Conservation (phyloP, 257 asterid species). For the Capsicum chinense region DNA sequence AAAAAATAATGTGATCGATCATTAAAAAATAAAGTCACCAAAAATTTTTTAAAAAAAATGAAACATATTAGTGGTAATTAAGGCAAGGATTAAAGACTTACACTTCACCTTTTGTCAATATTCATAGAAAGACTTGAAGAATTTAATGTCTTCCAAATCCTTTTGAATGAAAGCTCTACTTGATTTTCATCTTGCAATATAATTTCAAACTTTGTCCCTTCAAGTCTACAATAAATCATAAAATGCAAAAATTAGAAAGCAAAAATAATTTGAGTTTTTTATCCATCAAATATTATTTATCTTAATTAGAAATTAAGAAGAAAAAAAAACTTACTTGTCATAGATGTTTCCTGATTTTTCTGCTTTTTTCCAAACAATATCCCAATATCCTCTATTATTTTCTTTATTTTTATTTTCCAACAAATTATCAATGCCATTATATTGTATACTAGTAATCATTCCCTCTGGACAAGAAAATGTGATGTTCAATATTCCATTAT, state of each 20-base stretch:
- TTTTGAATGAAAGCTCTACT: constrained; percentile 73
- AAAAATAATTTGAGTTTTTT: background rate
- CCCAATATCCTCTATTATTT: constrained; percentile 88
- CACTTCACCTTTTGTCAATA: constrained; percentile 81
- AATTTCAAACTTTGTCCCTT: constrained; percentile 50
- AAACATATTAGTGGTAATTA: background rate
- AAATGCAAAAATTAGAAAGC: background rate
- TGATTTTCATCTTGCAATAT: constrained; percentile 57
- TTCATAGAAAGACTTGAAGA: constrained; percentile 56
- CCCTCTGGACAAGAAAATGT: constrained; percentile 72
- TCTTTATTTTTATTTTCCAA: constrained; percentile 49
- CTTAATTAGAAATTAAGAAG: background rate
- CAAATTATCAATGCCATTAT: constrained; percentile 68
- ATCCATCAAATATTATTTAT: background rate
- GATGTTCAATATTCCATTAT: constrained; percentile 63
- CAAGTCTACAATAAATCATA: constrained; percentile 50
- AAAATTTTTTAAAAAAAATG: background rate
- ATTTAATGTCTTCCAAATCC: constrained; percentile 43
- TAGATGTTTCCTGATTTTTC: constrained; percentile 33
- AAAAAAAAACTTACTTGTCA: constrained; percentile 53
- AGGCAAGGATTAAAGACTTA: constrained; percentile 25
- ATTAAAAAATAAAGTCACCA: background rate
- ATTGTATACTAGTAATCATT: constrained; percentile 53
- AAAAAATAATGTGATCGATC: background rate
- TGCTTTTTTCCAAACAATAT: constrained; percentile 66